These are phyloP conservation scores for Baorangia bicolor DNA, from an alignment of 768 basidiomycete genomes.

Conservation along the genomic window DNA sequence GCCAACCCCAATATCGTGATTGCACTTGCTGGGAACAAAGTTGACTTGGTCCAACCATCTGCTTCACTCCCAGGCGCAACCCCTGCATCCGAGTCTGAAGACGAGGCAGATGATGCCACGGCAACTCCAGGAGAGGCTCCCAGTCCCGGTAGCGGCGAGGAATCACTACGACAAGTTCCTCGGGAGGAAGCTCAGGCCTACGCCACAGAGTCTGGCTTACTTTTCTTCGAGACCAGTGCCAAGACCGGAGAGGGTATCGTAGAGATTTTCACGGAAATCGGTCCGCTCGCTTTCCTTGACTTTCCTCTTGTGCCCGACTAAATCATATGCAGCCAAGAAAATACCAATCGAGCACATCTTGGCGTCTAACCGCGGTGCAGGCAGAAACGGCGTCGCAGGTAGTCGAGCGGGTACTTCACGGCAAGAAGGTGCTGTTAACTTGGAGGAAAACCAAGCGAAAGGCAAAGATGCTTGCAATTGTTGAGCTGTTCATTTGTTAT, in stretches of 20 bases:
- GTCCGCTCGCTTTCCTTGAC: slow-evolving; percentile 42
- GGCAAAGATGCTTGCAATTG: slow-evolving; percentile 81
- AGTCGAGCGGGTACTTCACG: slow-evolving; percentile 49
- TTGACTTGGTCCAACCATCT: slow-evolving; percentile 80
- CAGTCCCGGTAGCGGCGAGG: slow-evolving; percentile 52
- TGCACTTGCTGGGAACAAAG: slow-evolving; percentile 96
- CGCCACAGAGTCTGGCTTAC: slow-evolving; percentile 87
- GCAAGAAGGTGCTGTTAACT: slow-evolving; percentile 59
- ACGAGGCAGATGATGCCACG: slow-evolving; percentile 91
- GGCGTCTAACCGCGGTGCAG: slow-evolving; percentile 71
- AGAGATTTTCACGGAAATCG: slow-evolving; percentile 98
- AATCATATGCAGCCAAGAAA: slow-evolving; percentile 62
- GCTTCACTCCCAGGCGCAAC: slow-evolving; percentile 47
- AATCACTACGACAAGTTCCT: slow-evolving; percentile 85
- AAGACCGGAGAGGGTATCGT: slow-evolving; percentile 96
- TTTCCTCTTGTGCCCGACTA: neutral
- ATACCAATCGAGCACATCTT: slow-evolving; percentile 93
- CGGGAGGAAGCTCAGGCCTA: slow-evolving; percentile 96
- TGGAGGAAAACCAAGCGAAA: slow-evolving; percentile 66
- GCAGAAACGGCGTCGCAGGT: slow-evolving; percentile 58
- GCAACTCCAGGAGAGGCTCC: slow-evolving; percentile 75
- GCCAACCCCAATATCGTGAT: slow-evolving; percentile 99
- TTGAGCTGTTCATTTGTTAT: slow-evolving; percentile 39
- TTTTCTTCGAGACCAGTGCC: slow-evolving; percentile 98
- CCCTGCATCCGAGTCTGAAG: slow-evolving; percentile 69